A percentile compares a stretch with the other conserved stretches of the same genome.
phyloP scores from a whole-genome alignment of 1,139 yeast genomes.

The Yamadazyma atmosphaerica region DNA sequence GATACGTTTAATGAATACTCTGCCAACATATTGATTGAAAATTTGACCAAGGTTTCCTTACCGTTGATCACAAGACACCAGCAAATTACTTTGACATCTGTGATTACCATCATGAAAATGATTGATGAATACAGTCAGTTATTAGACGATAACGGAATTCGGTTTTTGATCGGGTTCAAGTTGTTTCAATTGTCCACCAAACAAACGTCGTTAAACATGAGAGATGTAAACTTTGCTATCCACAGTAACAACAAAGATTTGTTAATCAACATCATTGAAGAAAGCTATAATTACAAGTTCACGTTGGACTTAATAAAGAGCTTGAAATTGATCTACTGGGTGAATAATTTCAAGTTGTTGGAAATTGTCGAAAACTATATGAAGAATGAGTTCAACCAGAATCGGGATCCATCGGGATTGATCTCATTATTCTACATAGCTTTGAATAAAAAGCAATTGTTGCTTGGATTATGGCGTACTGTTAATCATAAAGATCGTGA shows the following conservation, averaged over 20 bases:
- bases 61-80: constrained; percentile 90
- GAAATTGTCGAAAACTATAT: constrained; percentile 68
- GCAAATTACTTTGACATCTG: constrained; percentile 76
- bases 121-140: constrained; percentile 48
- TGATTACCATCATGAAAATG: constrained; percentile 62
- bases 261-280: constrained; percentile 55
- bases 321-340: constrained; percentile 76
- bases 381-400: constrained; percentile 59
- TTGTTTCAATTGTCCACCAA: constrained; percentile 55
- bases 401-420: constrained; percentile 68
- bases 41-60: constrained; percentile 61
- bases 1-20: constrained; percentile 46
- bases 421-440: constrained; percentile 80
- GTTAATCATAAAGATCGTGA: constrained; percentile 77
- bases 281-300: constrained; percentile 41
- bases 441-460: constrained; percentile 69
- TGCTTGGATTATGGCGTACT: constrained; percentile 83
- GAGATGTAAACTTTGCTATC: constrained; percentile 87
- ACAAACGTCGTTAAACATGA: constrained; percentile 55
- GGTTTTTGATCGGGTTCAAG: constrained; percentile 72
- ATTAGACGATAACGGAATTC: constrained; percentile 70
- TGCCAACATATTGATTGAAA: constrained; percentile 54
- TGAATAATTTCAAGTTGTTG: constrained; percentile 47
- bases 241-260: constrained; percentile 80
- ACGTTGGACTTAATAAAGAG: constrained; percentile 64